phyloP scores from a whole-genome alignment of 2,329 filamentous ascomycete genomes.

The Fusarium anguioides region DNA sequence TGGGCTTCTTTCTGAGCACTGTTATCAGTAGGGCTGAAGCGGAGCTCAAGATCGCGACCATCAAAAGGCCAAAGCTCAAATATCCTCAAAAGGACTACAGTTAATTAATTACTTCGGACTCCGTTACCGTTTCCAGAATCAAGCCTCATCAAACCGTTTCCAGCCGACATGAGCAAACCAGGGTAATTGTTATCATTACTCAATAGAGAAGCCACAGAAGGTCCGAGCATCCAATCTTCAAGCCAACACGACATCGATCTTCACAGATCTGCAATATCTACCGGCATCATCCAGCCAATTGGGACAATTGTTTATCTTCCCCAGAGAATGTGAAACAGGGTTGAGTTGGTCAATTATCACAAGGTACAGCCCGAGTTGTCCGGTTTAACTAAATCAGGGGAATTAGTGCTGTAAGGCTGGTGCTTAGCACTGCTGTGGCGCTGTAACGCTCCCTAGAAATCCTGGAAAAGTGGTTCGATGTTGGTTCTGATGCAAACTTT shows the following conservation, averaged over 20 bases:
- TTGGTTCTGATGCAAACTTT: neutral
- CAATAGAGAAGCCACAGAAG: neutral
- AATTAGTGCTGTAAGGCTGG: neutral
- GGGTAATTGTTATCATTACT: neutral
- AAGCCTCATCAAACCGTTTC: too few relatives aligned
- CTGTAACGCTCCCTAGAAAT: neutral
- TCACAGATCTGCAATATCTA: neutral
- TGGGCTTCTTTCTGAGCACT: too few relatives aligned
- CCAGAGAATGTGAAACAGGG: neutral
- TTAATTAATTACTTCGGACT: too few relatives aligned
- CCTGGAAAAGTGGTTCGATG: neutral
- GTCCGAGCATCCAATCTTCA: neutral
- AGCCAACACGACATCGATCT: neutral
- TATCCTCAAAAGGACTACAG: too few relatives aligned
- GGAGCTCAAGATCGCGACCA: too few relatives aligned
- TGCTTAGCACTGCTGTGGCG: neutral
- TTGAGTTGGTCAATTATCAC: neutral
- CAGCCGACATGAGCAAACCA: too few relatives aligned
- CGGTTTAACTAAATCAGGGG: neutral
- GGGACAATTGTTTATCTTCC: too few relatives aligned
- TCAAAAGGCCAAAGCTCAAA: too few relatives aligned
- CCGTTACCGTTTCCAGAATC: too few relatives aligned
- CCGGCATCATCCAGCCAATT: neutral
- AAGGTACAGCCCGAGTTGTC: neutral
- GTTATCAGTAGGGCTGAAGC: too few relatives aligned